Conservation (phyloP, 768 basidiomycete species). For the Termitomyces titanicus region DNA sequence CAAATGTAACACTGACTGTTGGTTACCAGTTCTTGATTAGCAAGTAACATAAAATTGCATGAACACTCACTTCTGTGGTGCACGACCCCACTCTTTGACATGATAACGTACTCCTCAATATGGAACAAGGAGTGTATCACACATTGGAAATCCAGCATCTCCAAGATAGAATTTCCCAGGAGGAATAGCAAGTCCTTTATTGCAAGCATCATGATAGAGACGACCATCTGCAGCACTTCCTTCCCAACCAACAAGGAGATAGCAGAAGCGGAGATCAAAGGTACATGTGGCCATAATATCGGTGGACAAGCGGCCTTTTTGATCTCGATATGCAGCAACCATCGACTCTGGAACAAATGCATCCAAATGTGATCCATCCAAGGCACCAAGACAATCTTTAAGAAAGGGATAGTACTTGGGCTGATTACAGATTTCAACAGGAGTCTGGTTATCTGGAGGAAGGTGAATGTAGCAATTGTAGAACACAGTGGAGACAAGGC, state of each 20-base stretch:
- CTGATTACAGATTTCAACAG: too few relatives aligned
- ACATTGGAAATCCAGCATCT: background rate
- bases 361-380: background rate
- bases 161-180: background rate
- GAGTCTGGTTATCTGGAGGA: too few relatives aligned
- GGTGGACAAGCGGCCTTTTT: background rate
- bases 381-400: too few relatives aligned
- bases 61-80: too few relatives aligned
- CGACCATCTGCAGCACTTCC: background rate
- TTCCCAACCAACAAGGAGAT: background rate
- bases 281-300: background rate
- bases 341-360: background rate
- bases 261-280: background rate
- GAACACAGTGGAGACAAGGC: too few relatives aligned
- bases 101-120: background rate
- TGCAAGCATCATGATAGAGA: background rate
- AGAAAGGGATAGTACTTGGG: too few relatives aligned
- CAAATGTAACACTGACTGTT: too few relatives aligned
- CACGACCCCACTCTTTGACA: background rate
- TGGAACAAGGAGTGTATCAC: background rate
- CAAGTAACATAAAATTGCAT: too few relatives aligned
- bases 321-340: too few relatives aligned
- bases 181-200: background rate
- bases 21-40: too few relatives aligned
- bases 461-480: too few relatives aligned